A percentile compares a stretch with the other conserved stretches of the same genome.
These are phyloP conservation scores for Stephania japonica DNA, from an alignment of 164 flowering plant species.

Conservation along the genomic window DNA sequence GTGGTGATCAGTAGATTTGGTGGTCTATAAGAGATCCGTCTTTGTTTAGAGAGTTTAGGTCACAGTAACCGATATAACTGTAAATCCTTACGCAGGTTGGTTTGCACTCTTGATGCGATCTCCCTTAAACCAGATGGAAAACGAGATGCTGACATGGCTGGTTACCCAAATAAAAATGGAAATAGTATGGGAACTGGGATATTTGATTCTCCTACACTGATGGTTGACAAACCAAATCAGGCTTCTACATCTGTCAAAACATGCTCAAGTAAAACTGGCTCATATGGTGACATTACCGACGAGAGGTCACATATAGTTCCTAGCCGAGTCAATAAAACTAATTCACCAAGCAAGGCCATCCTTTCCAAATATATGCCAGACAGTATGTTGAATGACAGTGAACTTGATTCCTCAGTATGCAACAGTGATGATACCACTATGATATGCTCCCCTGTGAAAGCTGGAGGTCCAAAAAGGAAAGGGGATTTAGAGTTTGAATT, in stretches of 20 bases:
- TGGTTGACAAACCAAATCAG: constrained; percentile 36
- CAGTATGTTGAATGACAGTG: constrained; percentile 10
- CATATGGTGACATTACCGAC: constrained; percentile 15
- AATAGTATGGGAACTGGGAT: constrained; percentile 28
- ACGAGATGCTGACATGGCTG: constrained; percentile 45
- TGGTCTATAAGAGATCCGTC: background rate
- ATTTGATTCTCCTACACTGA: constrained; percentile 53
- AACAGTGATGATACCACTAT: constrained; percentile 22
- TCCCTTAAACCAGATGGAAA: constrained; percentile 72
- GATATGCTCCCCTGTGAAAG: constrained; percentile 14
- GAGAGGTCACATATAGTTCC: constrained; percentile 19
- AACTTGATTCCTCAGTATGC: constrained; percentile 15
- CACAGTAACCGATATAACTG: background rate
- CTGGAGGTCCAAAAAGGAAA: constrained; percentile 52
- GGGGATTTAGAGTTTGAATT: constrained; percentile 88
- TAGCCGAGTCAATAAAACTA: background rate
- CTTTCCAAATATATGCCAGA: background rate
- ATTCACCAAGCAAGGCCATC: background rate
- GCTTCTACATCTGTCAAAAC: constrained; percentile 20
- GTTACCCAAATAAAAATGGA: constrained; percentile 25
- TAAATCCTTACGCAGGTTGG: constrained; percentile 56
- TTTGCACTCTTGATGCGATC: constrained; percentile 70
- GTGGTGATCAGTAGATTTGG: background rate
- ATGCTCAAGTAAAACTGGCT: constrained; percentile 10
- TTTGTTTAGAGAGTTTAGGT: background rate